These are phyloP conservation scores for Pythium volutum DNA, from an alignment of 352 stramenopile species.

Conservation along the genomic window DNA sequence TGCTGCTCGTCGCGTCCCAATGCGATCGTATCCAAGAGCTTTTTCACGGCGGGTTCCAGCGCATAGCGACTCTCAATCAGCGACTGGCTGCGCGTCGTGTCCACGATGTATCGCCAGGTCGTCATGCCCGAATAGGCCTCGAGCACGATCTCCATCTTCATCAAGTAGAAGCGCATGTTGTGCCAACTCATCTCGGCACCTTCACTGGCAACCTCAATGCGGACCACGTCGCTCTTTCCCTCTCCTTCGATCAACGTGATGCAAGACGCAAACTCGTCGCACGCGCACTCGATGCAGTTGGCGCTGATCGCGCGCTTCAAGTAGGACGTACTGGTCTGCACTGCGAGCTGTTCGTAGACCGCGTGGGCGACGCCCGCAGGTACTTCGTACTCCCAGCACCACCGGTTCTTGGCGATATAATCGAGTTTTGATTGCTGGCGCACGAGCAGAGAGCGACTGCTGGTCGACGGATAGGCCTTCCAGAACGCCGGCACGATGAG, in stretches of 20 bases:
- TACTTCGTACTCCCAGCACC: conserved; percentile 30
- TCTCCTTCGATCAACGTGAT: conserved; percentile 5
- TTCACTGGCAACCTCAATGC: conserved; percentile 15
- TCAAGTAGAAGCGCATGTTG: conserved; percentile 19
- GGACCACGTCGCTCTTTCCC: conserved; percentile 2
- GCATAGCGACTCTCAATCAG: neutral
- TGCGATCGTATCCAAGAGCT: conserved; percentile 2
- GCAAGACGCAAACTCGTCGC: conserved; percentile 11
- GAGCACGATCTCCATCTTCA: conserved; percentile 24
- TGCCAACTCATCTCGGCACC: conserved; percentile 2
- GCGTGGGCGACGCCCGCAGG: conserved; percentile 14
- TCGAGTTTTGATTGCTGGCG: neutral
- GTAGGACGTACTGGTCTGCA: conserved; percentile 19
- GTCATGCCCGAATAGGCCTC: conserved; percentile 11
- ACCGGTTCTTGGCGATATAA: neutral
- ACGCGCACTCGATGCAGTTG: conserved; percentile 13
- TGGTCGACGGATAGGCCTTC: neutral
- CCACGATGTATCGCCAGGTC: neutral
- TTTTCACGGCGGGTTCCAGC: neutral
- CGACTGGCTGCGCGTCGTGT: neutral
- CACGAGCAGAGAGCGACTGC: neutral
- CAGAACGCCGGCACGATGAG: conserved; percentile 12
- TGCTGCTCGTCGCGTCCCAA: neutral
- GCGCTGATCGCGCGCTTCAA: conserved; percentile 5
- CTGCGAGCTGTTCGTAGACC: conserved; percentile 30